Evolutionary conservation across 306 rosid genomes (phyloP).

Genomic region (Cucurbita moschata): DNA sequence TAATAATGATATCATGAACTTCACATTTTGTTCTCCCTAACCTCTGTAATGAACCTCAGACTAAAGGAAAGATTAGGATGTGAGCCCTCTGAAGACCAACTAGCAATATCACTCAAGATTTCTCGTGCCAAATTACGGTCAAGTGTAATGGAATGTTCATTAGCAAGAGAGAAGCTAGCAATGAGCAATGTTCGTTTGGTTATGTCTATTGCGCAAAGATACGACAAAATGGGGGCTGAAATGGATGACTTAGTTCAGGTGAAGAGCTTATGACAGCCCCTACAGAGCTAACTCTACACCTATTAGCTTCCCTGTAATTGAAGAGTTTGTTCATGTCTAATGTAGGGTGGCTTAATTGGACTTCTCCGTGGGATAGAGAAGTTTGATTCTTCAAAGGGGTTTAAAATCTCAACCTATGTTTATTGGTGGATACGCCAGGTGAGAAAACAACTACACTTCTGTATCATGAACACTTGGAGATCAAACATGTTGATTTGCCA

Average conservation of each 20-base stretch:
- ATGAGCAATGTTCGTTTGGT: conserved; percentile 96
- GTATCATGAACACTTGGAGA: too few species aligned
- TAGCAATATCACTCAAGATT: conserved; percentile 65
- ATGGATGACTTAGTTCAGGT: conserved; percentile 98
- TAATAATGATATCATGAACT: background rate
- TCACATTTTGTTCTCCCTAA: background rate
- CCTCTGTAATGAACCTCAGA: conserved; percentile 22
- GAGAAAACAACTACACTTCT: too few species aligned
- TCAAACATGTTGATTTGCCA: background rate
- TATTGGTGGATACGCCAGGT: conserved; percentile 99
- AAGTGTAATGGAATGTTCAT: conserved; percentile 47
- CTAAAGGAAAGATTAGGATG: conserved; percentile 68
- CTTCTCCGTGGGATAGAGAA: conserved; percentile 88
- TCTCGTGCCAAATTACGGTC: conserved; percentile 48
- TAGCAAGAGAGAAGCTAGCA: conserved; percentile 84
- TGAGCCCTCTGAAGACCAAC: conserved; percentile 78
- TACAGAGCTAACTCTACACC: background rate
- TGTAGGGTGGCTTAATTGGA: conserved; percentile 94
- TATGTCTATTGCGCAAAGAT: conserved; percentile 86
- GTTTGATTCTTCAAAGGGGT: conserved; percentile 89
- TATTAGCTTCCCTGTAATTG: background rate
- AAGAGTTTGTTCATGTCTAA: conserved; percentile 3
- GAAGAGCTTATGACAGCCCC: background rate
- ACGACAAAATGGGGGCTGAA: conserved; percentile 82
- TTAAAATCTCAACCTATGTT: conserved; percentile 87